Percentiles rank a stretch among this genome's conserved stretches.
Conservation (phyloP, 306 rosid species). For the Luffa acutangula region DNA sequence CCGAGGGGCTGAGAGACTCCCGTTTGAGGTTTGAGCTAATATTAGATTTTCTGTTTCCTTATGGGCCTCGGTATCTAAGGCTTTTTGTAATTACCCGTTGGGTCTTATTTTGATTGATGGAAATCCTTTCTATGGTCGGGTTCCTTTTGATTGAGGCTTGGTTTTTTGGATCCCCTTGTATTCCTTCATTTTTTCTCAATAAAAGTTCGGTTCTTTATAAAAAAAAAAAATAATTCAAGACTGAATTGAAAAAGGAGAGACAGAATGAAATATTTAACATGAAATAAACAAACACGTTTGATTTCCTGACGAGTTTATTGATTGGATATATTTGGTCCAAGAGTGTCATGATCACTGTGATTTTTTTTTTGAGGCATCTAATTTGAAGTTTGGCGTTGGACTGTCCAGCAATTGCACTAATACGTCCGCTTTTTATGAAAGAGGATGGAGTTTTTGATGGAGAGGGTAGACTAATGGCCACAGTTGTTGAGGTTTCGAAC, state of each 20-base stretch:
- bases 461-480: conserved; percentile 43
- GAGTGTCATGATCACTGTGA: not conserved
- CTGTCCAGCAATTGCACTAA: conserved; percentile 52
- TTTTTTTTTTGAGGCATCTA: not conserved
- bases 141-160: too few species aligned
- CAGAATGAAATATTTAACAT: not conserved
- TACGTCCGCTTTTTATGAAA: conserved; percentile 47
- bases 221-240: not conserved
- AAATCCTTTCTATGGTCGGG: too few species aligned
- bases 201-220: too few species aligned
- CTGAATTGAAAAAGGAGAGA: not conserved
- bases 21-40: too few species aligned
- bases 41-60: too few species aligned
- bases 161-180: too few species aligned
- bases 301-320: not conserved
- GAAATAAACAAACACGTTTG: not conserved
- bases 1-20: too few species aligned
- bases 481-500: conserved; percentile 43
- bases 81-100: too few species aligned
- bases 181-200: too few species aligned
- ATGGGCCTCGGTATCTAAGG: too few species aligned
- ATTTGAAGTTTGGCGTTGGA: conserved; percentile 16
- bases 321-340: not conserved
- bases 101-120: too few species aligned
- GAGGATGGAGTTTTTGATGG: conserved; percentile 52